A percentile compares a stretch with the other conserved stretches of the same genome.
phyloP scores from a whole-genome alignment of 2,329 filamentous ascomycete genomes.

The Diaporthe citrichinensis region DNA sequence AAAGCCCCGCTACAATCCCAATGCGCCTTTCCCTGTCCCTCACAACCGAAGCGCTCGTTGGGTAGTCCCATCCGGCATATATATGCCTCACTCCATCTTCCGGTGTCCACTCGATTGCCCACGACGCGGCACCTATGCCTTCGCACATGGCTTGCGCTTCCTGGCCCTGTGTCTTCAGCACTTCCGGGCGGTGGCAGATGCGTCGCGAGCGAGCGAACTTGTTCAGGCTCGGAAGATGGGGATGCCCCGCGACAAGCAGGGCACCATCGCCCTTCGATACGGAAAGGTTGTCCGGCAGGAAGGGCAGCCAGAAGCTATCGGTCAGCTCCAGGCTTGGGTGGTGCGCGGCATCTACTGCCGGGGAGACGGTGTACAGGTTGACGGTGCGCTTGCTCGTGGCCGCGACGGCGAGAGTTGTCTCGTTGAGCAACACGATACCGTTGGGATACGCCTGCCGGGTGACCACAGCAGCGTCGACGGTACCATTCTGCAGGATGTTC shows the following conservation, averaged over 20 bases:
- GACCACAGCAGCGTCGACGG: slow-evolving; percentile 44
- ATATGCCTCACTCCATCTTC: slow-evolving; percentile 14
- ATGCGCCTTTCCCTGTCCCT: not conserved
- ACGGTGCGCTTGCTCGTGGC: slow-evolving; percentile 50
- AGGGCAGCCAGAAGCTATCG: slow-evolving; percentile 48
- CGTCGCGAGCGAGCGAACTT: slow-evolving; percentile 51
- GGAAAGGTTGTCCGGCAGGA: slow-evolving; percentile 58
- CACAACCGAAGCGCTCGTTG: slow-evolving; percentile 4
- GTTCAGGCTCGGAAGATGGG: slow-evolving; percentile 51
- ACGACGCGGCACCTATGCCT: not conserved
- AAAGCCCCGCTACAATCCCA: slow-evolving; percentile 15
- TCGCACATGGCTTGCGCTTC: slow-evolving; percentile 4
- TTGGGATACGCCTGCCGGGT: slow-evolving; percentile 57
- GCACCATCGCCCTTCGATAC: slow-evolving; percentile 46
- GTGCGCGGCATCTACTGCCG: not conserved
- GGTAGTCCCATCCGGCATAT: slow-evolving; percentile 22
- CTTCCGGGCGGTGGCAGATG: slow-evolving; percentile 52
- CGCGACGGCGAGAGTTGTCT: slow-evolving; percentile 55
- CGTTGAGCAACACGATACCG: slow-evolving; percentile 57
- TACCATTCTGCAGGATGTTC: slow-evolving; percentile 35
- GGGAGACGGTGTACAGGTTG: slow-evolving; percentile 49
- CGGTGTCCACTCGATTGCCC: slow-evolving; percentile 27
- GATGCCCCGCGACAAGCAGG: slow-evolving; percentile 58
- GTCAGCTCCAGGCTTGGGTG: not conserved
- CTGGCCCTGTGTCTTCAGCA: slow-evolving; percentile 39